Base-by-base conservation (phyloP, 2,329 filamentous ascomycete species). In the Trichoderma sp. region DNA sequence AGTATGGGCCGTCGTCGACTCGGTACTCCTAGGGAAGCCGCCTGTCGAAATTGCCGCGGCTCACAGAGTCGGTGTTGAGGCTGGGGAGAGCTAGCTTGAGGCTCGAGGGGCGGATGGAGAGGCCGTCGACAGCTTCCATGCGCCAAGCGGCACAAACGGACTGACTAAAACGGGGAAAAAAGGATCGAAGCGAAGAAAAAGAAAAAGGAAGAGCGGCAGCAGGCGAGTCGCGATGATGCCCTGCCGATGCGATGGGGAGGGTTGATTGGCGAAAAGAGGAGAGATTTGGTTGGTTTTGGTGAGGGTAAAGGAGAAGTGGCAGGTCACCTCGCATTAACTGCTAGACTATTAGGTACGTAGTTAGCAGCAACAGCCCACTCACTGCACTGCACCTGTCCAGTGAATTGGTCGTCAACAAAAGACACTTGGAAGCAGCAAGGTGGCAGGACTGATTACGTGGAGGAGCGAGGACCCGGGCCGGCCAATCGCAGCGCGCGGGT, bases 41-140 rank as follows among this genome's bases (percentile, higher is more conserved):
- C 67, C 34, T 66, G 66, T 75, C 73, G 73, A 75, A 66, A 76
- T 78, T 74, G 74, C 72, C 75, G 74, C 75, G 75, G 73, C 73
- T 76, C 69, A 76, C 73, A 73, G 71, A 61, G 30, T 71, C 68
- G 71, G 71, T 62, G 70, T 70, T 56, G 73, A 74, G 63, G 34
- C 28, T 51, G 30, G 61, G 62, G 26, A 60, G 72, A 71, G 58
- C 57, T 67, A 60, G 70, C 56, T 57, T 57, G 34, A 74, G 73
- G 72, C 76, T 74, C 71, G 71, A 71, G 71, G 73, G 74, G 76
- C 76, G 75, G 73, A 74, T 72, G 70, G 73, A 73, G 75, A 76
- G 76, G 30, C 70, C 68, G 76, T 74, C 75, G 74, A 76, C 78
- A 81, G 81, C 80, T 82, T 80, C 80, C 80, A 82, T 81, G 80